Conservation (phyloP, 2,329 filamentous ascomycete species). For the Bisporella sp. region DNA sequence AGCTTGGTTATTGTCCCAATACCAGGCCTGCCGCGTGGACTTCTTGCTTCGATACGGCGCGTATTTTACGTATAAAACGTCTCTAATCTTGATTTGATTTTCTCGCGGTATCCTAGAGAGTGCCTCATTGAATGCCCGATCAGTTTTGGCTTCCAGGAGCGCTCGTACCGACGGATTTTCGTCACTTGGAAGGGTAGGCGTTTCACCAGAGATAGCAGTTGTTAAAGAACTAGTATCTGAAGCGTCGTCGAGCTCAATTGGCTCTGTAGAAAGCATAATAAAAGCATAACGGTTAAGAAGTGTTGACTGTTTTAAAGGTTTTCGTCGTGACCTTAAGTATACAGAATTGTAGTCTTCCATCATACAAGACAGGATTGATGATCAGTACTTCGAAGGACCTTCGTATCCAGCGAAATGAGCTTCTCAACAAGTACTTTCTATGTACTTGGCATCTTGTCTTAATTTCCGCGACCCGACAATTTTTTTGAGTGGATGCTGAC, state of each 20-base stretch:
- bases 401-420: not conserved
- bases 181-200: not conserved
- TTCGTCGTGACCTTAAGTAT: too few species aligned
- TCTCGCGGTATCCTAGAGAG: not conserved
- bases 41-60: not conserved
- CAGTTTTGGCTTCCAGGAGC: not conserved
- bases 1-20: not conserved
- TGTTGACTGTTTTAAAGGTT: too few species aligned
- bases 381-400: not conserved
- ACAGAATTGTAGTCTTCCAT: not conserved
- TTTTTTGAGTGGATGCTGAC: too few species aligned
- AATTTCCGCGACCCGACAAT: too few species aligned
- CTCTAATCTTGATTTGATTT: not conserved
- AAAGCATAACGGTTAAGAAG: not conserved
- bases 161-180: not conserved
- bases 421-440: not conserved
- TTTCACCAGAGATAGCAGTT: not conserved
- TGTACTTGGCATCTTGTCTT: too few species aligned
- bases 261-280: not conserved
- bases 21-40: not conserved
- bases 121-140: not conserved
- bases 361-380: not conserved
- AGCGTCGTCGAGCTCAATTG: not conserved
- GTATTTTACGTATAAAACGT: not conserved
- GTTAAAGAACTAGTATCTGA: not conserved